Evolutionary conservation across 2,329 filamentous ascomycete species (phyloP).

Genomic region (Beauveria sp.): DNA sequence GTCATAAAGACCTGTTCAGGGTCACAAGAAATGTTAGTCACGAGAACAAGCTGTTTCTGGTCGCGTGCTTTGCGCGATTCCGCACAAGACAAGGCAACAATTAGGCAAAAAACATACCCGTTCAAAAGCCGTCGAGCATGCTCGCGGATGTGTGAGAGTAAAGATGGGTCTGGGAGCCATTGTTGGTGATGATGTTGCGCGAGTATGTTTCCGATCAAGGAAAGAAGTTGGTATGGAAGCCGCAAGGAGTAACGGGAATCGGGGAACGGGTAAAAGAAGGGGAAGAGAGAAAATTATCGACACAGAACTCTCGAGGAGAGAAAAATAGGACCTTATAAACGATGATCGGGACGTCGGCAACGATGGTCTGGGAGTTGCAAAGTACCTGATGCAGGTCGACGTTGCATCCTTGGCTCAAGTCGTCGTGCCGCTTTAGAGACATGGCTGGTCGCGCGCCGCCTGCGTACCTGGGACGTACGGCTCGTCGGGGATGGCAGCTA

Average conservation of each 20-base stretch:
- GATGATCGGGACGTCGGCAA: constrained; percentile 9
- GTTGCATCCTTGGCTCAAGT: neutral
- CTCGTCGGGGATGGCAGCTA: neutral
- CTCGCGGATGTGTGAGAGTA: constrained; percentile 85
- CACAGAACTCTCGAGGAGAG: neutral
- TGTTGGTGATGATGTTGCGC: constrained; percentile 20
- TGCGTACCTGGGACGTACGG: neutral
- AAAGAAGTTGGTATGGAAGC: neutral
- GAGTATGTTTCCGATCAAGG: constrained; percentile 15
- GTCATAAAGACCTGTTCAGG: constrained; percentile 84
- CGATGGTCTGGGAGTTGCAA: neutral
- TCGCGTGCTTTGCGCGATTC: neutral
- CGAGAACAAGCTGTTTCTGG: neutral
- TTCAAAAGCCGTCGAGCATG: constrained; percentile 96
- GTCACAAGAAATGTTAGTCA: neutral
- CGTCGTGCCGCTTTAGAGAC: neutral
- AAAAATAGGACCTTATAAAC: neutral
- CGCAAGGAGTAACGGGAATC: neutral
- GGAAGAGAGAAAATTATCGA: neutral
- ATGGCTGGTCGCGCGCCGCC: neutral
- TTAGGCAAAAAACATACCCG: constrained; percentile 49
- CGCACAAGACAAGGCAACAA: neutral
- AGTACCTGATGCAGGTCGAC: constrained; percentile 7
- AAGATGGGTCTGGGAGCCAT: constrained; percentile 75
- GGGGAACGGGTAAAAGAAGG: neutral